Evolutionary conservation across 345 rosid genomes (phyloP), one percentile per base, ranked within the genome.

Genomic region (Populus nigra): DNA sequence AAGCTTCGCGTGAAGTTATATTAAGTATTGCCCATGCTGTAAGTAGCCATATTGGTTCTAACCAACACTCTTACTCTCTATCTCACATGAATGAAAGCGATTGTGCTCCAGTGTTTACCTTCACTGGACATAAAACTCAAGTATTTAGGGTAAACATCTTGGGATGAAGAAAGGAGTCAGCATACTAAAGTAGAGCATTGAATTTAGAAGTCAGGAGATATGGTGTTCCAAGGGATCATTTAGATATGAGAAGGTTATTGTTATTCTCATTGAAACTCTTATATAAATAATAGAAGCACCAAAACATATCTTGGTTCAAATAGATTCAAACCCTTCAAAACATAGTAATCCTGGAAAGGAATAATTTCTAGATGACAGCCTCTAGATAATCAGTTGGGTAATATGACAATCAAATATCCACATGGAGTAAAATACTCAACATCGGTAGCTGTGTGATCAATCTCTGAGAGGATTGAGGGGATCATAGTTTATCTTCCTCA

Each of bases 21-120:
- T 22, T 87, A 73, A 93, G 99, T 78, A 84, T 95, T 82, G 91
- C 83, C 16, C 94, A 92, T 80, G 99, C 97, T 76, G 99, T 95
- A 76, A 10, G 92, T 83, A 15, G 75, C 83, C 72, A 68, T 68
- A 35, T 36, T 76, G 67, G n/a, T 39, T 49, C 6, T 31, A 16
- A 78, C 50, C 57, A 27, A 62, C 23, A 25, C n/a, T 16, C 69
- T 70, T 31, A 39, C 33, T 31, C 57, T 62, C 50, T 29, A 13
- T 47, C 50, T 68, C 27, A 12, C 5, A 65, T 33, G 41, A 20
- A 47, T 33, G 57, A 50, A 50, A 2, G n/a, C 57, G 2, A 50
- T 5, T 50, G 22, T 50, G 7, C 17, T 18, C 57, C 57, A 5
- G 6, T 50, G 57, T 50, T 50, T 50, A 16, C 22, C 57, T 50